Evolutionary conservation across 495 filamentous ascomycete species (phyloP).

Genomic region (Annulohypoxylon stygium): DNA sequence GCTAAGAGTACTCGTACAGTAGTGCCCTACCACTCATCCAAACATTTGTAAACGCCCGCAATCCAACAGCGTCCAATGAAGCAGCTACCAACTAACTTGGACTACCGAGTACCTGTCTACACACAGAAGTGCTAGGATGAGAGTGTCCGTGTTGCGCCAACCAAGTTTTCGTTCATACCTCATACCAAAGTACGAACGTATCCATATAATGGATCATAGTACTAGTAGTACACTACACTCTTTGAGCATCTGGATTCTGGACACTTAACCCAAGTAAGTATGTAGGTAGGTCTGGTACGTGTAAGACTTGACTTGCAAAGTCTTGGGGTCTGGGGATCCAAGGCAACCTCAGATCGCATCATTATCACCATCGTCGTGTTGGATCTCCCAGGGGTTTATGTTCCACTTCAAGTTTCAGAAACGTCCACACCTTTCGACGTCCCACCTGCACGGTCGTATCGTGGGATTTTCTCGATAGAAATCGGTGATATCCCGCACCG

Average conservation of each 20-base stretch:
- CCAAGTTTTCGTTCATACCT: slow-evolving; percentile 13
- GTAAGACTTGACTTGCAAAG: background rate
- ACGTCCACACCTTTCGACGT: slow-evolving; percentile 38
- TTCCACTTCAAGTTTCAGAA: slow-evolving; percentile 52
- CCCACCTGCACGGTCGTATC: slow-evolving; percentile 26
- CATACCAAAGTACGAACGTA: slow-evolving; percentile 4
- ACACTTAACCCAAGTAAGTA: background rate
- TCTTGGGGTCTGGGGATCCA: slow-evolving; percentile 24
- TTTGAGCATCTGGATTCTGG: background rate
- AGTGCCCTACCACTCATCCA: slow-evolving; percentile 12
- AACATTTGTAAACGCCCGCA: background rate
- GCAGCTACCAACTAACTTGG: background rate
- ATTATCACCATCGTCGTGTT: slow-evolving; percentile 43
- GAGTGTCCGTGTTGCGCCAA: slow-evolving; percentile 6
- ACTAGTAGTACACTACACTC: background rate
- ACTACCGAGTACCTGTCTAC: background rate
- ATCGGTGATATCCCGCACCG: slow-evolving; percentile 1
- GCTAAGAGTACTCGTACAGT: slow-evolving; percentile 21
- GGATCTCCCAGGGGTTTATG: slow-evolving; percentile 47
- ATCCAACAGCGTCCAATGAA: background rate
- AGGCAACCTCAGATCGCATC: slow-evolving; percentile 43
- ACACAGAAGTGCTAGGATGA: background rate
- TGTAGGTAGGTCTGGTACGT: background rate
- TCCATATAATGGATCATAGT: background rate
- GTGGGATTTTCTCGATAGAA: slow-evolving; percentile 24